A percentile compares a stretch with the other conserved stretches of the same genome.
Conservation (phyloP, 129 eudicot species). For the Solidago caesia region DNA sequence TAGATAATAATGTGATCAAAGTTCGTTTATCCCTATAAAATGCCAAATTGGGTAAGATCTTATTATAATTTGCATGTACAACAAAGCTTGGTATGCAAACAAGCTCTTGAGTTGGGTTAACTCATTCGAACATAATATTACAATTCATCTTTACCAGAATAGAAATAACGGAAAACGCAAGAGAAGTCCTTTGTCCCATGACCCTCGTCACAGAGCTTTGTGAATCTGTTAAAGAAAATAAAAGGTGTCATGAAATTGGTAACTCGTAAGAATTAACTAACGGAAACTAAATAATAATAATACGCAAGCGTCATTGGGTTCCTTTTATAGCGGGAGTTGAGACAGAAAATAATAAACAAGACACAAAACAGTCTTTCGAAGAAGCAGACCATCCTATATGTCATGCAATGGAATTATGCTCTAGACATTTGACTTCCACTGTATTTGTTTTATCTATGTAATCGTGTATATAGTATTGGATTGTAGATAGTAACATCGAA, state of each 20-base stretch:
- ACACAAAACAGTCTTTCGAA: background rate
- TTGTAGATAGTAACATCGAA: too few relatives aligned
- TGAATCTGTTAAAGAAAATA: conserved; percentile 42
- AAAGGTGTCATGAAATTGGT: background rate
- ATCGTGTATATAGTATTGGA: too few relatives aligned
- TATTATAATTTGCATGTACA: conserved; percentile 19
- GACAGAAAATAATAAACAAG: too few relatives aligned
- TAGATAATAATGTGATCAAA: too few relatives aligned
- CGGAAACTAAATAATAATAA: too few relatives aligned
- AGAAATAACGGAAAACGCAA: conserved; percentile 79
- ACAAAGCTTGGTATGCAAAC: background rate
- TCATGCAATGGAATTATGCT: too few relatives aligned
- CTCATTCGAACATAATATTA: conserved; percentile 21
- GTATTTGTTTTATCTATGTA: too few relatives aligned
- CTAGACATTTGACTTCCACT: too few relatives aligned
- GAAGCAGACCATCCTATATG: background rate
- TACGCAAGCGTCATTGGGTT: too few relatives aligned
- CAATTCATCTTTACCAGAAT: conserved; percentile 67
- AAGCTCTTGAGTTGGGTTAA: conserved; percentile 5
- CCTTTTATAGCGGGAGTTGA: too few relatives aligned
- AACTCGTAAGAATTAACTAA: background rate
- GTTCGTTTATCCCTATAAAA: too few relatives aligned
- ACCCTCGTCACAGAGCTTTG: conserved; percentile 71
- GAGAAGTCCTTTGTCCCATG: conserved; percentile 75
- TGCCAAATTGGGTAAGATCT: background rate